Evolutionary conservation across 2,329 filamentous ascomycete species (phyloP).

Genomic region (Trichoderma breve): DNA sequence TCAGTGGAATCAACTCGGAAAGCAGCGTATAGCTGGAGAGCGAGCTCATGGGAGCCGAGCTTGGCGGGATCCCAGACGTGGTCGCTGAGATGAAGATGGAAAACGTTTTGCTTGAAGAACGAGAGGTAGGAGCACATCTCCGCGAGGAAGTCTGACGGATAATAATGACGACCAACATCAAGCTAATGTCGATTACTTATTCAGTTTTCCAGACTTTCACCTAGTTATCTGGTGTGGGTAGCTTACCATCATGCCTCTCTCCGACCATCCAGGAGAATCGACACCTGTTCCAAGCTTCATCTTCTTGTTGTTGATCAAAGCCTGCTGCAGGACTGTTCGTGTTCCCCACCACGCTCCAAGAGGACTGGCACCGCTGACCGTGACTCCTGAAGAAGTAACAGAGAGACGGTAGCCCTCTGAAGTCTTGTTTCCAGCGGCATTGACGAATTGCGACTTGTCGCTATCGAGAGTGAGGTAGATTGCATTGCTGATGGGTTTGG

Average conservation of each 20-base stretch:
- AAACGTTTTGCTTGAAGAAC: constrained; percentile 50
- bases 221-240: too few relatives aligned
- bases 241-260: constrained; percentile 22
- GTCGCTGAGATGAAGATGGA: constrained; percentile 50
- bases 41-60: constrained; percentile 45
- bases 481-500: not conserved
- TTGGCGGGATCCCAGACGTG: constrained; percentile 51
- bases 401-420: constrained; percentile 50
- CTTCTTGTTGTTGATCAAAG: constrained; percentile 36
- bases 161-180: constrained; percentile 29
- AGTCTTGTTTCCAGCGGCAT: constrained; percentile 46
- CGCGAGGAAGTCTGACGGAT: constrained; percentile 35
- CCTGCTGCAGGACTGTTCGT: constrained; percentile 52
- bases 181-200: constrained; percentile 8
- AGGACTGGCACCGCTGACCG: constrained; percentile 51
- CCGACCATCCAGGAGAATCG: constrained; percentile 19
- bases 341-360: constrained; percentile 60
- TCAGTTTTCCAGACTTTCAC: not conserved
- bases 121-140: constrained; percentile 45
- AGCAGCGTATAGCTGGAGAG: constrained; percentile 45
- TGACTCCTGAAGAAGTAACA: constrained; percentile 41
- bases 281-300: constrained; percentile 12
- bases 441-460: constrained; percentile 39
- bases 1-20: constrained; percentile 40
- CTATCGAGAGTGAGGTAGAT: constrained; percentile 48